Evolutionary conservation across 2,329 filamentous ascomycete species (phyloP).

Genomic region (Bipolaris victoriae): DNA sequence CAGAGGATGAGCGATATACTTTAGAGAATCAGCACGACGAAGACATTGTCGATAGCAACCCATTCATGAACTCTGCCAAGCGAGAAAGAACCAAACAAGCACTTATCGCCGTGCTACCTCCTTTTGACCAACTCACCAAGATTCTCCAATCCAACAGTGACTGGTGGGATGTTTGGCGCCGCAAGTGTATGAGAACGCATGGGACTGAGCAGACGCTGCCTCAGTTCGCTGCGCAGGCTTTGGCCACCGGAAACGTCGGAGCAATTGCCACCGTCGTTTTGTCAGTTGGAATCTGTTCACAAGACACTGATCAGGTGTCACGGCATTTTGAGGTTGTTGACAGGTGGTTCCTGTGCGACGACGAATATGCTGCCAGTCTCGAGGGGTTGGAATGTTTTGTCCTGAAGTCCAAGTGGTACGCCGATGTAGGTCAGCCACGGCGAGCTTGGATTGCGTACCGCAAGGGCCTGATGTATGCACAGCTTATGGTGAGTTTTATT

Average conservation of each 20-base stretch:
- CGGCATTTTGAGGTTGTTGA: conserved; percentile 56
- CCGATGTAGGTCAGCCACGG: conserved; percentile 62
- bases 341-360: conserved; percentile 56
- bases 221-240: conserved; percentile 54
- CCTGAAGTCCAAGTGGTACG: conserved; percentile 59
- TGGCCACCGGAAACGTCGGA: conserved; percentile 50
- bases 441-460: conserved; percentile 61
- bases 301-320: conserved; percentile 54
- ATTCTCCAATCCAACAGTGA: conserved; percentile 46
- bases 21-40: conserved; percentile 41
- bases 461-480: conserved; percentile 58
- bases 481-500: conserved; percentile 56
- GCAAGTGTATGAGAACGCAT: conserved; percentile 52
- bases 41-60: conserved; percentile 31
- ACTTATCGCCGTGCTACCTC: conserved; percentile 44
- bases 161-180: conserved; percentile 53
- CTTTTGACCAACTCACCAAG: conserved; percentile 42
- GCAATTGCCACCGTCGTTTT: conserved; percentile 47
- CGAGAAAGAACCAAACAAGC: conserved; percentile 46
- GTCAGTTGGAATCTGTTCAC: conserved; percentile 50
- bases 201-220: conserved; percentile 45
- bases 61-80: conserved; percentile 35
- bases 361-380: conserved; percentile 58
- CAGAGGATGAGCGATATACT: conserved; percentile 34
- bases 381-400: conserved; percentile 61